Evolutionary conservation across 305 asterid species (phyloP), one percentile per base, ranked within the genome.

Genomic region (Rubia tinctorum): DNA sequence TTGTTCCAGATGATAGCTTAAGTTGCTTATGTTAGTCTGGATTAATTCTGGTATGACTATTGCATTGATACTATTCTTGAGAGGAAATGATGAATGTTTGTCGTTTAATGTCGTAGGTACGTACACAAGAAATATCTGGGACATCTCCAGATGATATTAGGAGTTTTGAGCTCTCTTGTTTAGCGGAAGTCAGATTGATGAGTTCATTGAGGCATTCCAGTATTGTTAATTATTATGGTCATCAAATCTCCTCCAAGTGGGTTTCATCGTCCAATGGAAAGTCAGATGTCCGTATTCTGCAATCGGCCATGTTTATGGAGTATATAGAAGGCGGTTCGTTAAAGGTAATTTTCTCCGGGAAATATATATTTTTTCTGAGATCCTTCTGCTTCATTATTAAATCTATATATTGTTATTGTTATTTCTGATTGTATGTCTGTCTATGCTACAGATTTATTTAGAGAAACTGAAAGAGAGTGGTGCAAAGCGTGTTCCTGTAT

Each of bases 221-320:
- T 80, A 92, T 92, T 76, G 90, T 90, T 27, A 86, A 89, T 73
- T 82, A 77, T 71, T 88, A 89, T 76, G 99, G 99, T 68, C 99
- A 95, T 86, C 95, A 87, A 80, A 89, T 95, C 75, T 87, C 90
- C 56, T 92, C 97, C 65, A 86, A 82, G 78, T 95, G 99, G 99
- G 75, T 80, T 55, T 43, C 68, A 63, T 71, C 90, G 12, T 79
- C 81, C 20, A 87, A 90, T 68, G 95, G 88, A 71, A 79, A 79
- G 69, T 78, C 81, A 58, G 86, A 77, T 65, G 71, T 71, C 15
- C 96, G 94, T 51, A 72, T 78, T 73, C 67, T 94, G 73, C 90
- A 84, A 75, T 89, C 97, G 60, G 87, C 91, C 72, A 86, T 92
- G 75, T 75, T 88, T 69, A 92, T 90, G 98, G 99, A 94, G 80